Evolutionary conservation across 192 early-diverging fungal genomes (phyloP).

Genomic region (Funneliformis geosporum): DNA sequence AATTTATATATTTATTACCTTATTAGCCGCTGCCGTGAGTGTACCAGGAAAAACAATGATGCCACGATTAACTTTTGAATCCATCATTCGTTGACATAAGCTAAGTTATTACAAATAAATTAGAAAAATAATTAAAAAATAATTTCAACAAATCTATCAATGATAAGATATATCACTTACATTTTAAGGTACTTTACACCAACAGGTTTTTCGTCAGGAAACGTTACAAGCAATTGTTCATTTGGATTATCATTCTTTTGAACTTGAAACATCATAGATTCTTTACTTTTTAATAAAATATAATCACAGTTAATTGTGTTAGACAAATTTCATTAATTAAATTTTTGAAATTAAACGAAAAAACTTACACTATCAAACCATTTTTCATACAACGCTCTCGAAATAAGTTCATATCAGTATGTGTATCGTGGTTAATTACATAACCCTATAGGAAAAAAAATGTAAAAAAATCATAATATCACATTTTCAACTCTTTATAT

Average conservation of each 20-base stretch:
- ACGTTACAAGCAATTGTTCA: conserved; percentile 88
- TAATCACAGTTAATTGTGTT: not conserved
- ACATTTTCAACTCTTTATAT: not conserved
- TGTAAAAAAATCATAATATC: not conserved
- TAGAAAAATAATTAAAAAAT: not conserved
- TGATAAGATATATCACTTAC: conserved; percentile 47
- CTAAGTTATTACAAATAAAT: conserved; percentile 40
- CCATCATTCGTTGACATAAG: conserved; percentile 78
- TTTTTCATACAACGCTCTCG: conserved; percentile 62
- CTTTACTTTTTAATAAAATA: conserved; percentile 51
- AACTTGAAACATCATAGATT: conserved; percentile 80
- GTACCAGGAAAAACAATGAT: conserved; percentile 86
- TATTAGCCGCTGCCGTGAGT: conserved; percentile 83
- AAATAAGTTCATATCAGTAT: conserved; percentile 83
- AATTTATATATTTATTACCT: conserved; percentile 46
- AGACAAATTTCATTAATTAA: not conserved
- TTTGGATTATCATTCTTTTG: conserved; percentile 77
- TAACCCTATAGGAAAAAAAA: conserved; percentile 65
- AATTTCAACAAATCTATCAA: conserved; percentile 8
- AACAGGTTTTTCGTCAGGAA: conserved; percentile 86
- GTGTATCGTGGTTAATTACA: conserved; percentile 76
- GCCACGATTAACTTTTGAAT: conserved; percentile 76
- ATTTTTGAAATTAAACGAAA: not conserved
- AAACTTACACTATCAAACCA: conserved; percentile 76
- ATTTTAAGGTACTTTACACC: conserved; percentile 89